phyloP scores from a whole-genome alignment of 257 asterid species.

The Jacaranda mimosifolia region DNA sequence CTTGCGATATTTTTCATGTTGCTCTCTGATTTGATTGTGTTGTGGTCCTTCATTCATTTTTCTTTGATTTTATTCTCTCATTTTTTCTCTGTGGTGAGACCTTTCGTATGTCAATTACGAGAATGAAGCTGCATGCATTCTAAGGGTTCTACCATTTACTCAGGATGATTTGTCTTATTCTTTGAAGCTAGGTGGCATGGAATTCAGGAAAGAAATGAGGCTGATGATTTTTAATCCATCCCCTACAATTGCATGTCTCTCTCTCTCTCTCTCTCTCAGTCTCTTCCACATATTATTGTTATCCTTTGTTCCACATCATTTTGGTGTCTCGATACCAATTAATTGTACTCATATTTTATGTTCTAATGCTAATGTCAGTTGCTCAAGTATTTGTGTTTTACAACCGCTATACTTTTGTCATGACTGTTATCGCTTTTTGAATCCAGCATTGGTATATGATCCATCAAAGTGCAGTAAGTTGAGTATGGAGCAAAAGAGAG shows the following conservation, averaged over 20 bases:
- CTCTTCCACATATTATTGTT: neutral
- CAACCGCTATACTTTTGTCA: neutral
- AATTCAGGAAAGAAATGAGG: neutral
- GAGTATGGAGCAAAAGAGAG: constrained; percentile 76
- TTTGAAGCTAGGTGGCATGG: neutral
- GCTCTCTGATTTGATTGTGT: neutral
- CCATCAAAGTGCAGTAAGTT: constrained; percentile 61
- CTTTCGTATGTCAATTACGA: neutral
- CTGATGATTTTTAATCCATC: constrained; percentile 9
- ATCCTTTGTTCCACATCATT: neutral
- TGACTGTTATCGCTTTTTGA: constrained; percentile 8
- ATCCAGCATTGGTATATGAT: constrained; percentile 61
- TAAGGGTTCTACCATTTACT: neutral
- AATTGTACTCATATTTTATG: neutral
- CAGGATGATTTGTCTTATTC: neutral
- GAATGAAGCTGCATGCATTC: neutral
- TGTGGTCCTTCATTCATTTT: neutral
- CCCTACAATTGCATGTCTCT: neutral
- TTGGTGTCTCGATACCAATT: neutral
- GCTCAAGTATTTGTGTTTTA: neutral
- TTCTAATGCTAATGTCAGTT: neutral
- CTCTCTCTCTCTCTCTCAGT: no score
- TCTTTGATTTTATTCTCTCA: neutral
- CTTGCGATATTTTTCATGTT: neutral
- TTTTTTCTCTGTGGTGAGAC: no score